A percentile compares a stretch with the other conserved stretches of the same genome.
phyloP scores from a whole-genome alignment of 352 stramenopile species.

The Nothophytophthora sp. region DNA sequence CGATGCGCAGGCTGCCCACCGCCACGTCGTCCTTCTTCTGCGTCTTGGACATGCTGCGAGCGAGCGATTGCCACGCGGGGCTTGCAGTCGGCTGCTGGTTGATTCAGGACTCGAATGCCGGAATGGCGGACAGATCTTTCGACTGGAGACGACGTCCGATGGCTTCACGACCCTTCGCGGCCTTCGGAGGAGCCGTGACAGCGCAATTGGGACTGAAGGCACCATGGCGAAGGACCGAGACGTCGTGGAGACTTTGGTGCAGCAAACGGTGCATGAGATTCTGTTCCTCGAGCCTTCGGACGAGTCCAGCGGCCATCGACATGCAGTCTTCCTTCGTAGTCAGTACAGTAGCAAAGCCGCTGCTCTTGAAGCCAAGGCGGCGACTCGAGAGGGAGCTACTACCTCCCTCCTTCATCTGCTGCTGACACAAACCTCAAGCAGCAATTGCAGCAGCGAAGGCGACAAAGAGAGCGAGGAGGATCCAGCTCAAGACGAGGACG shows the following conservation, averaged over 20 bases:
- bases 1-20: constrained; percentile 62
- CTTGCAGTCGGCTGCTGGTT: no score
- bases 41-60: constrained; percentile 71
- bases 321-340: background rate
- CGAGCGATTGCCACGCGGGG: no score
- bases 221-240: constrained; percentile 10
- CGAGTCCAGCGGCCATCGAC: background rate
- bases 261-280: constrained; percentile 43
- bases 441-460: no score
- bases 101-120: no score
- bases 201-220: background rate
- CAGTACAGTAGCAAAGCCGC: background rate
- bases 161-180: background rate
- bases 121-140: background rate
- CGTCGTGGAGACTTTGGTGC: constrained; percentile 43
- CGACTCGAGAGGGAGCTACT: background rate
- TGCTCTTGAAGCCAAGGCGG: background rate
- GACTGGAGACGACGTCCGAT: no score
- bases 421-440: no score
- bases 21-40: constrained; percentile 82
- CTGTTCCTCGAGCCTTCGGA: constrained; percentile 26
- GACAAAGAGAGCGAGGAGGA: background rate
- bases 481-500: constrained; percentile 7
- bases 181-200: background rate
- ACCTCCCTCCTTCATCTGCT: constrained; percentile 11